Evolutionary conservation across 148 eudicot genomes (phyloP).

Genomic region (Euryodendron excelsum): DNA sequence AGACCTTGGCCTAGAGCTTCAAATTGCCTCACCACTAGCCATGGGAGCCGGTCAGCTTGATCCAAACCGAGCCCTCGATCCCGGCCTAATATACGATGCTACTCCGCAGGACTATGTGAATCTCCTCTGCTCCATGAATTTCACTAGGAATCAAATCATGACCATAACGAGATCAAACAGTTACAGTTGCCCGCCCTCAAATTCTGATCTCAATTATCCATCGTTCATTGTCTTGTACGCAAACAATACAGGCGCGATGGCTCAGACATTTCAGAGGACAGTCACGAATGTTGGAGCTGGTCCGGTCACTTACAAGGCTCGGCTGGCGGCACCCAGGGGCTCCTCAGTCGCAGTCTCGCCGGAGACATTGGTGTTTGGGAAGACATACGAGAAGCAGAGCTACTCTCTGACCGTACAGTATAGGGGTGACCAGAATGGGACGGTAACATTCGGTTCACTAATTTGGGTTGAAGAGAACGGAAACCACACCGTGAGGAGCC

Average conservation of each 20-base stretch:
- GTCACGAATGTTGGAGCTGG: constrained; percentile 32
- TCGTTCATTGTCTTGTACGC: constrained; percentile 17
- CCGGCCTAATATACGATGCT: too few species aligned
- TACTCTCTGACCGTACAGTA: too few species aligned
- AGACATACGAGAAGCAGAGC: constrained; percentile 23
- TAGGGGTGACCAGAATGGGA: neutral
- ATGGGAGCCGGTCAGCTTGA: constrained; percentile 24
- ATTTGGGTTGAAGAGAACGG: too few species aligned
- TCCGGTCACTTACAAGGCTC: constrained; percentile 25
- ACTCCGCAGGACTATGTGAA: too few species aligned
- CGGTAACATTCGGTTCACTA: constrained; percentile 3
- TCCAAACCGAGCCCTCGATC: too few species aligned
- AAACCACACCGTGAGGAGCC: constrained; percentile 25
- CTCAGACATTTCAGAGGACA: constrained; percentile 25
- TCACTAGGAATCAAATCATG: constrained; percentile 16
- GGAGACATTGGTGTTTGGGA: constrained; percentile 18
- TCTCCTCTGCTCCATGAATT: too few species aligned
- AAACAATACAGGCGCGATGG: neutral
- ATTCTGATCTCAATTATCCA: constrained; percentile 22
- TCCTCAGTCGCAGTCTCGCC: constrained; percentile 22
- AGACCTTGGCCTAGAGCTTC: neutral
- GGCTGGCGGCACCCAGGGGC: constrained; percentile 13
- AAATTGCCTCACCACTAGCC: constrained; percentile 7
- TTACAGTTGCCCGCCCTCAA: constrained; percentile 12
- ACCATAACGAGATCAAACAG: constrained; percentile 17